A percentile compares a stretch with the other conserved stretches of the same genome.
Evolutionary conservation across 2,329 filamentous ascomycete species (phyloP).

Genomic region (Leptoxyphium fumago): DNA sequence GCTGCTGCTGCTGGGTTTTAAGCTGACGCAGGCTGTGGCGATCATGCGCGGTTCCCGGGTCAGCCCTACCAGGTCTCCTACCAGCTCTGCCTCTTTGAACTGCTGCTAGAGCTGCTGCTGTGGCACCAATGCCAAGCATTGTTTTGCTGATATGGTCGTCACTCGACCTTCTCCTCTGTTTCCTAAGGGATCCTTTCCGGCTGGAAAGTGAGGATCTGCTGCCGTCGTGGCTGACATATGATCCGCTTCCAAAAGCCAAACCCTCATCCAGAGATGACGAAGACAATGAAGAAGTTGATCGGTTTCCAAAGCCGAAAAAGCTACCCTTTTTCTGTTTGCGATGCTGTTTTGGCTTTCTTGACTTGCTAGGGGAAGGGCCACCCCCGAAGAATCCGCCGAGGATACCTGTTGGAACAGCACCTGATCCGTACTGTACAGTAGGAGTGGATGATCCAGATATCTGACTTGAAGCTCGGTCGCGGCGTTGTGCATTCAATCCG

Average conservation of each 20-base stretch:
- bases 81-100: constrained; percentile 21
- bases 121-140: constrained; percentile 31
- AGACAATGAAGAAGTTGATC: constrained; percentile 8
- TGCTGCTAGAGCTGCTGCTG: constrained; percentile 33
- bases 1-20: neutral
- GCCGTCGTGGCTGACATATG: neutral
- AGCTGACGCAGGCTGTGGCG: constrained; percentile 1
- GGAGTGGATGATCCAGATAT: neutral
- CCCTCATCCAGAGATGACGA: constrained; percentile 31
- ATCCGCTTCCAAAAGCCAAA: constrained; percentile 28
- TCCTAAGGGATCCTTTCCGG: constrained; percentile 2
- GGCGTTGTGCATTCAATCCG: neutral
- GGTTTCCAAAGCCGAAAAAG: constrained; percentile 36
- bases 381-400: constrained; percentile 14
- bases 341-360: constrained; percentile 7
- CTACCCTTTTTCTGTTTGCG: constrained; percentile 27
- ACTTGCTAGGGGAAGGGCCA: constrained; percentile 3
- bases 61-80: constrained; percentile 13
- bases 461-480: neutral
- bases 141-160: constrained; percentile 33
- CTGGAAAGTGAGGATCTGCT: neutral
- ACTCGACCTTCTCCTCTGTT: constrained; percentile 23
- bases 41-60: constrained; percentile 10
- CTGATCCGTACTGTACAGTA: neutral
- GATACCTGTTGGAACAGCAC: constrained; percentile 1